Evolutionary conservation across 78 protist genomes (phyloP).

Genomic region (slime mould (Dictyostelium discoideum)): dicty_2.7 NC_007091.3:667501-668000

Average conservation of each 20-base stretch:
- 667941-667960: background rate
- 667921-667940: background rate
- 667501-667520: slow-evolving; percentile 28
- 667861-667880: background rate
- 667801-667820: slow-evolving; percentile 41
- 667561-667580: background rate
- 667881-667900: slow-evolving; percentile 72
- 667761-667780: slow-evolving; percentile 61
- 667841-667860: background rate
- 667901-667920: slow-evolving; percentile 49
- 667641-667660: background rate
- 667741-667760: slow-evolving; percentile 37
- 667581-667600: background rate
- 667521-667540: slow-evolving; percentile 65
- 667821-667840: slow-evolving; percentile 40
- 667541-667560: slow-evolving; percentile 24
- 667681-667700: background rate
- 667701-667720: slow-evolving; percentile 16
- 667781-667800: slow-evolving; percentile 52
- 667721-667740: slow-evolving; percentile 58
- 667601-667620: slow-evolving; percentile 16
- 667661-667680: background rate
- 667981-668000: slow-evolving; percentile 57
- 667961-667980: slow-evolving; percentile 46
- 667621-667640: slow-evolving; percentile 2